Percentiles rank a stretch among this genome's conserved stretches.
Evolutionary conservation across 2,329 filamentous ascomycete species (phyloP).

Genomic region (Fusarium ambrosium): DNA sequence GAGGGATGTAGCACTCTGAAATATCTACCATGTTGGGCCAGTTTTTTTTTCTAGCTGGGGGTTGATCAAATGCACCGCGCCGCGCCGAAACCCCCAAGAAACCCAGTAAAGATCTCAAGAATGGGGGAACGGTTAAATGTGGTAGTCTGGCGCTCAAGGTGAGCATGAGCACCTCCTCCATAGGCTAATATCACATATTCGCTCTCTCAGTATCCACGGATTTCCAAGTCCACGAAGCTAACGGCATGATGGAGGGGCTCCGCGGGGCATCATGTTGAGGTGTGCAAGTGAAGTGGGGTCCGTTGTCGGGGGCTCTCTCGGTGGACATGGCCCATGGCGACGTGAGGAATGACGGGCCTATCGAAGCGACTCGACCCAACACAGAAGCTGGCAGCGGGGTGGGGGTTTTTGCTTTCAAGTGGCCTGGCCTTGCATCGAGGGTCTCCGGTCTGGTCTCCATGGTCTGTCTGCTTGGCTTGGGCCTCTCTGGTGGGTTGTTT

Average conservation of each 20-base stretch:
- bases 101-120: not conserved
- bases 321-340: slow-evolving; percentile 32
- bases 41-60: slow-evolving; percentile 3
- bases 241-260: slow-evolving; percentile 41
- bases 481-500: slow-evolving; percentile 13
- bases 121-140: slow-evolving; percentile 34
- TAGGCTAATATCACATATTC: not conserved
- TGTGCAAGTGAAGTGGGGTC: slow-evolving; percentile 14
- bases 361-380: slow-evolving; percentile 27
- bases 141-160: not conserved
- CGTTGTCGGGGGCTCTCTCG: slow-evolving; percentile 20
- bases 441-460: not conserved
- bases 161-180: not conserved
- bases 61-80: slow-evolving; percentile 20
- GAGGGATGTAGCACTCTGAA: not conserved
- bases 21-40: slow-evolving; percentile 4
- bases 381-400: slow-evolving; percentile 17
- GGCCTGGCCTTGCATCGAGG: not conserved
- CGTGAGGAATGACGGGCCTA: slow-evolving; percentile 26
- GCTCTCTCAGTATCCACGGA: slow-evolving; percentile 25
- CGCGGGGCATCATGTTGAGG: slow-evolving; percentile 18
- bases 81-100: not conserved
- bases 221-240: slow-evolving; percentile 38
- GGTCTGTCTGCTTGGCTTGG: slow-evolving; percentile 26
- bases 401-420: slow-evolving; percentile 20